Evolutionary conservation across 306 rosid species (phyloP).

Genomic region (Dryas octopetala): DNA sequence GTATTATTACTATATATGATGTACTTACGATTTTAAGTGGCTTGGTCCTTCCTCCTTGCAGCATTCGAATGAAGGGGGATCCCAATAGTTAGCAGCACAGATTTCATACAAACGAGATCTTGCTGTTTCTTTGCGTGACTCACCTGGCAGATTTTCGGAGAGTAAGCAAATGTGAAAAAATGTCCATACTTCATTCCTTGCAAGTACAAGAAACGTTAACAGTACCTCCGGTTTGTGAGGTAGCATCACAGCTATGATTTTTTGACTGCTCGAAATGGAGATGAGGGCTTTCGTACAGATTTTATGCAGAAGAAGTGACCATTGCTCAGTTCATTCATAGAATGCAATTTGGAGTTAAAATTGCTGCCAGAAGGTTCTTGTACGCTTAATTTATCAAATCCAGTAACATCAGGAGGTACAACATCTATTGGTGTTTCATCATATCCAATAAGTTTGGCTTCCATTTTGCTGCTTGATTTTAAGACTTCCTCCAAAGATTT

Average conservation of each 20-base stretch:
- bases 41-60: constrained; percentile 77
- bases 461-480: constrained; percentile 52
- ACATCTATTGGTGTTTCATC: constrained; percentile 67
- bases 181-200: constrained; percentile 22
- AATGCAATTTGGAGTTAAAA: constrained; percentile 25
- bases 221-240: constrained; percentile 47
- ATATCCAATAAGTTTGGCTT: constrained; percentile 79
- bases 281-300: constrained; percentile 23
- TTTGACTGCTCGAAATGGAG: constrained; percentile 18
- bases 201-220: constrained; percentile 11
- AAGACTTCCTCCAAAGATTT: constrained; percentile 72
- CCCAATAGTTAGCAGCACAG: constrained; percentile 69
- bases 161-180: constrained; percentile 1
- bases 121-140: constrained; percentile 41
- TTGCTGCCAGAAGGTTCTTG: constrained; percentile 30
- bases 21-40: constrained; percentile 57
- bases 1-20: background rate
- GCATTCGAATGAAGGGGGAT: constrained; percentile 66
- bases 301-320: constrained; percentile 16
- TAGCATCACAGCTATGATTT: constrained; percentile 27
- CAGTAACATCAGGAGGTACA: constrained; percentile 17
- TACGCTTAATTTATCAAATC: constrained; percentile 17
- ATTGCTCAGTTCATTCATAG: constrained; percentile 13
- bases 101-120: constrained; percentile 62
- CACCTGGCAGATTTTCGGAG: constrained; percentile 35